phyloP scores from a whole-genome alignment of 768 basidiomycete species.

The Phanerodontia chrysosporium region DNA sequence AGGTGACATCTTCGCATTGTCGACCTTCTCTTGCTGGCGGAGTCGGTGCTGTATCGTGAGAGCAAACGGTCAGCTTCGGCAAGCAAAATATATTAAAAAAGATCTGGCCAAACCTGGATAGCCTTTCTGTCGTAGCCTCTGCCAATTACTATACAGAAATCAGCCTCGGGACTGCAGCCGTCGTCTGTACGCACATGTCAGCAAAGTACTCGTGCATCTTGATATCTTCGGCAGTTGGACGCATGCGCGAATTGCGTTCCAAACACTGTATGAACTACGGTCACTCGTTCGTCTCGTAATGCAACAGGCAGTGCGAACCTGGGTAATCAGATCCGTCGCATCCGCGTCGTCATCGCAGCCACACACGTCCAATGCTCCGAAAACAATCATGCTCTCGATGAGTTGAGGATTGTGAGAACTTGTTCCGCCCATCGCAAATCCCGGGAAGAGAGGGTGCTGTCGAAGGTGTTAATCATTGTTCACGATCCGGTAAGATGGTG shows the following conservation, averaged over 20 bases:
- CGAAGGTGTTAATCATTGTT: neutral
- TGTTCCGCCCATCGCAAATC: constrained; percentile 12
- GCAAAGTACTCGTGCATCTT: constrained; percentile 48
- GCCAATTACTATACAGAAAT: constrained; percentile 8
- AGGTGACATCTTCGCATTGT: neutral
- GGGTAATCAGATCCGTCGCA: constrained; percentile 40
- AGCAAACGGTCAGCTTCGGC: neutral
- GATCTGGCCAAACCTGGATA: constrained; percentile 4
- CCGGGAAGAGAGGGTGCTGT: constrained; percentile 39
- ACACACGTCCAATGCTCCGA: constrained; percentile 26
- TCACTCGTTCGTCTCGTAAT: neutral
- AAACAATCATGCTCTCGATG: constrained; percentile 32
- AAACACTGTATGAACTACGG: constrained; percentile 44
- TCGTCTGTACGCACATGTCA: constrained; percentile 35
- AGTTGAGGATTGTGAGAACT: constrained; percentile 17
- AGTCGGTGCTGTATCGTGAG: neutral
- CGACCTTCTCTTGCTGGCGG: neutral
- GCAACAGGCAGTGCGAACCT: constrained; percentile 29
- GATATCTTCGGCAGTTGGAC: constrained; percentile 37
- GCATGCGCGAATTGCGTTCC: constrained; percentile 49
- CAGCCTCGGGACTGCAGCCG: neutral
- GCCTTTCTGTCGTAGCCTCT: constrained; percentile 15
- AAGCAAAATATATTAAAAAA: neutral
- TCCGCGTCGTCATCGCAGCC: constrained; percentile 20
- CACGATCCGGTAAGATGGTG: neutral